Base-by-base conservation (phyloP, 2,329 filamentous ascomycete genomes). In the Colletotrichum lupini region DNA sequence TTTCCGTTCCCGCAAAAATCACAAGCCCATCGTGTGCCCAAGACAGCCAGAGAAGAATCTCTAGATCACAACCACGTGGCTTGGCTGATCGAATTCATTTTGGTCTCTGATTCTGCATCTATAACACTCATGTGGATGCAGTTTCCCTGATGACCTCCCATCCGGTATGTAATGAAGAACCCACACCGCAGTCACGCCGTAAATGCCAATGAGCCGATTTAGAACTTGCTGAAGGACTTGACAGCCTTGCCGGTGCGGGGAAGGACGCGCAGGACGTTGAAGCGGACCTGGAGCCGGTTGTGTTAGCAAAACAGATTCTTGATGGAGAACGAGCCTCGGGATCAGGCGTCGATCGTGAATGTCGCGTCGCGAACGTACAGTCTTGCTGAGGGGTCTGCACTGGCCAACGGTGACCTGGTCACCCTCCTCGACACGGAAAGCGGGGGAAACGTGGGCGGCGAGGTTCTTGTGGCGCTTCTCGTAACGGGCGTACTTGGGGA, bases 401-500 rank as follows among this genome's bases (percentile, higher is more conserved):
- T 99, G 97, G 89, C 97, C 97, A 87, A 99, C 96, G 82, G 96
- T 98, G 83, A 99, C 97, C 90, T 96, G 93, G 89, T 99, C 97
- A 92, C 97, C 97, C 86, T 98, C 96, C 91, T 97, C 94, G 82
- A 98, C 95, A 98, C 97, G 97, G 95, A 99, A 99, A 87, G 96
- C 96, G 82, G 97, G 97, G 78, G 95, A 98, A 83, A 98, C 96
- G 92, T 99, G 97, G 80, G 96, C 97, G 83, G 97, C 95, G 79
- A 99, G 92, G 93, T 99, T 99, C 94, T 98, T 98, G 94, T 99
- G 97, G 87, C 97, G 92, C 93, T 98, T 98, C 95, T 99, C 97
- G 89, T 99, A 99, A 93, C 97, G 94, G 86, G 94, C 91, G 93
- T 99, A 99, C 92, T 99, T 99, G 88, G 95, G 95, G 86, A 99